Base-by-base conservation (phyloP, 805 yeast species). In the Kuraishia hungarica region DNA sequence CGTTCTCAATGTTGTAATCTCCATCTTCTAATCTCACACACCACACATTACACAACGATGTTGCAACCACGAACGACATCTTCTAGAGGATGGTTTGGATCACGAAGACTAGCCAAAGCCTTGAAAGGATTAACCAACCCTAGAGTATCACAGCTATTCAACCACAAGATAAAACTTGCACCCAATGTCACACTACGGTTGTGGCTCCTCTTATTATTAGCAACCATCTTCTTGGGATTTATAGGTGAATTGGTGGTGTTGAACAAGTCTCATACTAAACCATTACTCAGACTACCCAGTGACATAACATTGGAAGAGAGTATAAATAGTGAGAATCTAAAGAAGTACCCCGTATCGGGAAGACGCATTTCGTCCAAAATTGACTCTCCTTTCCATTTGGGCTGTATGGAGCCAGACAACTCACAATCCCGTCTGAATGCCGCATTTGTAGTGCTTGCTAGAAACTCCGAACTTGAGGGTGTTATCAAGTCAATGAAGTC, bases 391-490 rank as follows among this genome's bases (percentile, higher is more conserved):
- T 71, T 71, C 48, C 60, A 61, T 46, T 58, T 60, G 26, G 74
- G 74, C 10, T 71, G 75, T 56, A 50, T 68, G 48, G 71, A 69
- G 50, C 63, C 65, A 1, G 48, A 53, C 5, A 49, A 52, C 35
- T 39, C 53, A 1, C 69, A 67, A 51, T 59, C 71, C 2, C 72
- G 87, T 39, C 91, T 88, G 28, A 89, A 86, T 63, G 98, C 97
- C 0, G 87, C 93, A 0, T 78, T 93, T 60, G 89, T 92, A 23
- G 85, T 92, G 66, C 71, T 93, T 52, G 90, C 96, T 0, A 73
- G 97, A 58, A 91, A 93, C 65, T 72, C 80, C 2, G 98, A 93
- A 64, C 57, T 90, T 1, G 78, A 81, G 2, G 96, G 88, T n/a
- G 96, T 90, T 1, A 63, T 87, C 1, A 74, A 78, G 55, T 84